Conservation (phyloP, 371 early-diverging fungal species). For the Gilbertella persicaria region DNA sequence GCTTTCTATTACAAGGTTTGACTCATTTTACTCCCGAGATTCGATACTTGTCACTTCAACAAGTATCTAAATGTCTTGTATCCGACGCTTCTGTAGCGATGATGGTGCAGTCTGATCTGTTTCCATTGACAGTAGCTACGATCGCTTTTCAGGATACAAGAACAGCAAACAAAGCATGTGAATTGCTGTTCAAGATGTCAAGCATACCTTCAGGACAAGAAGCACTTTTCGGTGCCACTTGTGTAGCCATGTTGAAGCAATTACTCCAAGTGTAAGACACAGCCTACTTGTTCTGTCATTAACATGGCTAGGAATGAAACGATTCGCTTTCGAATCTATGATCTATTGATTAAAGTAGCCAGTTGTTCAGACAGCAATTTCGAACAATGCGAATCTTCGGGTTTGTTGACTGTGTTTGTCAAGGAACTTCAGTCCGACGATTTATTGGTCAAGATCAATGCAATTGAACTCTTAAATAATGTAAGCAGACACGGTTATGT, state of each 20-base stretch:
- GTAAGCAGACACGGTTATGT: conserved; percentile 20
- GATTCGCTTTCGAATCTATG: conserved; percentile 53
- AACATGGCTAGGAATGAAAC: conserved; percentile 34
- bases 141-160: conserved; percentile 48
- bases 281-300: not conserved
- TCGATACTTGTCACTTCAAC: conserved; percentile 40
- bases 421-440: conserved; percentile 43
- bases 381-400: conserved; percentile 31
- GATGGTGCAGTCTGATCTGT: conserved; percentile 47
- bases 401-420: conserved; percentile 30
- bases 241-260: conserved; percentile 21
- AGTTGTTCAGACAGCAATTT: conserved; percentile 45
- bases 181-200: conserved; percentile 35
- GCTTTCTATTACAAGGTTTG: conserved; percentile 44
- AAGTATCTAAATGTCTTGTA: conserved; percentile 45
- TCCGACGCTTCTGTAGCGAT: conserved; percentile 18
- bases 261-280: conserved; percentile 29
- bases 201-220: conserved; percentile 10
- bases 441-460: conserved; percentile 47
- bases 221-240: conserved; percentile 17
- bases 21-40: conserved; percentile 47
- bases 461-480: conserved; percentile 50
- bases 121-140: conserved; percentile 33
- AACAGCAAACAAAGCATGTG: conserved; percentile 41
- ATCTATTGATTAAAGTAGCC: conserved; percentile 44